Percentiles rank a stretch among this genome's conserved stretches.
phyloP scores from a whole-genome alignment of 768 basidiomycete species.

The Tricholoma terreum region DNA sequence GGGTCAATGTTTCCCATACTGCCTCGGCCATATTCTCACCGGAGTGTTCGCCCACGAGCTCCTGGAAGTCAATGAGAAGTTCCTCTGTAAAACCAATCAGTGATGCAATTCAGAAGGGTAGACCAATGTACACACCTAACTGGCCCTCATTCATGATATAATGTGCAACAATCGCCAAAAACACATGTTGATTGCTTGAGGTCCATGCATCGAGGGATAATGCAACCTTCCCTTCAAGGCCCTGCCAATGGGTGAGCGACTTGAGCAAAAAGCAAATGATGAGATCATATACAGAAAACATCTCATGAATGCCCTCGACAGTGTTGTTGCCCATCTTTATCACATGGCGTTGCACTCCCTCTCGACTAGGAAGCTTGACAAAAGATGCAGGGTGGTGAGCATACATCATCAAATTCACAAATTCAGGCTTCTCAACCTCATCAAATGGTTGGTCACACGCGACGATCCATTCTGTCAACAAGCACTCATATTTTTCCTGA shows the following conservation, averaged over 20 bases:
- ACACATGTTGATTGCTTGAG: constrained; percentile 15
- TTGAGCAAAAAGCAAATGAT: no score
- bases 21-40: constrained; percentile 25
- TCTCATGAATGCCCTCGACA: background rate
- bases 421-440: no score
- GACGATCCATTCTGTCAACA: background rate
- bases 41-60: constrained; percentile 24
- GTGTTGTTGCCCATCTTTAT: background rate
- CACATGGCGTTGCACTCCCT: background rate
- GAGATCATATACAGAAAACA: background rate
- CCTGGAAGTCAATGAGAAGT: constrained; percentile 27
- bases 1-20: constrained; percentile 16
- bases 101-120: no score
- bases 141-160: constrained; percentile 17
- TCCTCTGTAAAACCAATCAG: no score
- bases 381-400: background rate
- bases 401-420: background rate
- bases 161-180: constrained; percentile 23
- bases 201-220: no score
- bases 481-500: background rate
- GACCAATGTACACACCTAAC: constrained; percentile 18
- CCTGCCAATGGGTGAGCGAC: no score
- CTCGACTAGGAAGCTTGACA: background rate
- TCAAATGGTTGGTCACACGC: constrained; percentile 1
- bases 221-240: constrained; percentile 15